Evolutionary conservation across 192 early-diverging fungal species (phyloP), one percentile per base, ranked within the genome.

Genomic region (Ambispora gerdemannii): DNA sequence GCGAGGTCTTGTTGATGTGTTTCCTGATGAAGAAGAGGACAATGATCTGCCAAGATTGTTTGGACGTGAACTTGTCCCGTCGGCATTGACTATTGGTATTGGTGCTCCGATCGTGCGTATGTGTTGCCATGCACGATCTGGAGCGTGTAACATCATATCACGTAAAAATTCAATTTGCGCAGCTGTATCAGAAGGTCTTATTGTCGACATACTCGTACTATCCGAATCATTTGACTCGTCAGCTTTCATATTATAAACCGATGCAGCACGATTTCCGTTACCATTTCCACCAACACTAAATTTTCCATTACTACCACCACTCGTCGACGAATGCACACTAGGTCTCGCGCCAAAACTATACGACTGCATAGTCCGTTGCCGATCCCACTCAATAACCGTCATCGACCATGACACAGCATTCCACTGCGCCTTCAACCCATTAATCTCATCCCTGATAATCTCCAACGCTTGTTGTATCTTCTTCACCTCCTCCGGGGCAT

Each of bases 341-440:
- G 65, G 31, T 55, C 65, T 24, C 17, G 50, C 32, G 35, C 65
- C 68, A 70, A 70, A 70, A 60, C 36, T 47, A 70, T 70, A 70
- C 38, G 68, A 35, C 43, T 60, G 55, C 68, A 70, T 70, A 38
- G 58, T 70, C 60, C 68, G 58, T 47, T 70, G 68, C 38, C 68
- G 68, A 70, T 70, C 68, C 68, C 68, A 70, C 60, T 70, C 68
- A 15, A 70, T 70, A 22, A 49, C 68, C 20, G 68, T 70, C 68
- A 70, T 70, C 49, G 56, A 22, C 68, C 68, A 70, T 22, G 68
- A 70, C 19, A 49, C 36, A 33, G 55, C 7, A 70, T 70, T 70
- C 68, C 68, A 70, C 50, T 70, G 68, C 36, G 58, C 55, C 47
- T 43, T 70, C 28, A 70, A 59, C 28, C 20, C 30, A 60, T 19